Conservation (phyloP, 495 filamentous ascomycete genomes). For the Coniosporium apollinis region DNA sequence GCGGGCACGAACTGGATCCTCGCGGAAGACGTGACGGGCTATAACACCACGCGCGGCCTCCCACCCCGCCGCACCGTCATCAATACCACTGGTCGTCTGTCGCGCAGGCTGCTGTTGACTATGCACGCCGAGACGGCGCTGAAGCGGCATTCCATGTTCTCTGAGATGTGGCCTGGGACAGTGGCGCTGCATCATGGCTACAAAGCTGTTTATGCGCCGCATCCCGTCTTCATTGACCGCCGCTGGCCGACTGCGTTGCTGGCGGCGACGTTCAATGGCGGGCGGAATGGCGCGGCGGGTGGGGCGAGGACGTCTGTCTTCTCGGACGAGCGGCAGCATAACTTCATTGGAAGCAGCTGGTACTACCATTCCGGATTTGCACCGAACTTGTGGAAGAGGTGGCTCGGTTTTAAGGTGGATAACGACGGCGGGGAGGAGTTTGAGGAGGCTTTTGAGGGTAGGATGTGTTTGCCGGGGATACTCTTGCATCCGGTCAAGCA, state of each 20-base stretch:
- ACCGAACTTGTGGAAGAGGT: slow-evolving; percentile 66
- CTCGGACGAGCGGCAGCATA: slow-evolving; percentile 67
- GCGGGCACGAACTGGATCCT: slow-evolving; percentile 78
- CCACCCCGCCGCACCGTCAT: slow-evolving; percentile 78
- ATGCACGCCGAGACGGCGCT: slow-evolving; percentile 84
- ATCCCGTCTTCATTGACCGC: slow-evolving; percentile 82
- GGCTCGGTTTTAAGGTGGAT: slow-evolving; percentile 73
- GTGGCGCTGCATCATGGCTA: slow-evolving; percentile 80
- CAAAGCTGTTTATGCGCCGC: slow-evolving; percentile 88
- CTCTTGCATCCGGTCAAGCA: slow-evolving; percentile 86
- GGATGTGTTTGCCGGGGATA: slow-evolving; percentile 31
- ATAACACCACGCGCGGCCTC: slow-evolving; percentile 42
- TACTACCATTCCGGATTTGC: slow-evolving; percentile 85
- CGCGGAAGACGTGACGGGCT: slow-evolving; percentile 76
- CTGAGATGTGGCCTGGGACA: slow-evolving; percentile 89
- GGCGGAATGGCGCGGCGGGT: slow-evolving; percentile 60
- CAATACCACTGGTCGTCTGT: slow-evolving; percentile 70
- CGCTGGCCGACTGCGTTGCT: slow-evolving; percentile 71
- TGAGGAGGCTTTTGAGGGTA: slow-evolving; percentile 44
- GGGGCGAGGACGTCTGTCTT: slow-evolving; percentile 62
- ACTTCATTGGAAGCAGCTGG: slow-evolving; percentile 79
- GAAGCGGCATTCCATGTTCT: slow-evolving; percentile 75
- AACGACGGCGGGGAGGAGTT: slow-evolving; percentile 75
- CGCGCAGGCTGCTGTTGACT: slow-evolving; percentile 56
- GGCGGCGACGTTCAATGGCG: slow-evolving; percentile 69